Evolutionary conservation across 768 basidiomycete species (phyloP), one percentile per base, ranked within the genome.

Genomic region (Omphalotus guepiniiformis): DNA sequence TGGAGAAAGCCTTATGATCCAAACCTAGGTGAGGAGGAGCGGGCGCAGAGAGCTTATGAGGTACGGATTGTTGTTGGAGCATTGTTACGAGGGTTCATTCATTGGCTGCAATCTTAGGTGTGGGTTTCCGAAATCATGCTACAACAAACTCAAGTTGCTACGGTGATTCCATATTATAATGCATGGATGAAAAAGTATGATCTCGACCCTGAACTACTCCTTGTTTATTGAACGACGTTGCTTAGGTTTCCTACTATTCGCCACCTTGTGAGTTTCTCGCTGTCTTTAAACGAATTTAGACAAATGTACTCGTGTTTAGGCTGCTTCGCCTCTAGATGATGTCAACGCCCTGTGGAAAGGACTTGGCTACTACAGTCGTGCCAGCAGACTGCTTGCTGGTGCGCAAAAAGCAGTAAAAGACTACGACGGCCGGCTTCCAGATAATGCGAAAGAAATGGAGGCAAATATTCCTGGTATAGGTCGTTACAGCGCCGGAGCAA

Each of bases 41-140:
- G 83, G 47, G 79, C 84, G 1, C 93, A 96, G 63, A 70, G 92
- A 39, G 94, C 93, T 6, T 96, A 98, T 58, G 92, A 96, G 76
- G 93, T 93, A 58, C 47, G 73, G 26, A 12, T 26, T 48, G 15
- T n/a, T n/a, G n/a, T n/a, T n/a, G 8, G 12, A 16, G 8, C 43
- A 19, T 8, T 38, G 36, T 39, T 26, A 13, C 9, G 41, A 9
- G 16, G 0, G n/a, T 5, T 16, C 15, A 35, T 11, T 42, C 23
- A 13, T 55, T 88, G 88, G 87, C 92, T 21, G n/a, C n/a, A n/a
- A n/a, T n/a, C n/a, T n/a, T n/a, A n/a, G n/a, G n/a, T n/a, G n/a
- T 91, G 89, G 88, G 75, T 93, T 19, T 89, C 85, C 12, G 92
- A 97, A 67, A 84, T 96, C 48, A 96, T 96, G 94, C 74, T 94